Conservation (phyloP, 2,329 filamentous ascomycete species). For the Verticillium dahliae region DNA sequence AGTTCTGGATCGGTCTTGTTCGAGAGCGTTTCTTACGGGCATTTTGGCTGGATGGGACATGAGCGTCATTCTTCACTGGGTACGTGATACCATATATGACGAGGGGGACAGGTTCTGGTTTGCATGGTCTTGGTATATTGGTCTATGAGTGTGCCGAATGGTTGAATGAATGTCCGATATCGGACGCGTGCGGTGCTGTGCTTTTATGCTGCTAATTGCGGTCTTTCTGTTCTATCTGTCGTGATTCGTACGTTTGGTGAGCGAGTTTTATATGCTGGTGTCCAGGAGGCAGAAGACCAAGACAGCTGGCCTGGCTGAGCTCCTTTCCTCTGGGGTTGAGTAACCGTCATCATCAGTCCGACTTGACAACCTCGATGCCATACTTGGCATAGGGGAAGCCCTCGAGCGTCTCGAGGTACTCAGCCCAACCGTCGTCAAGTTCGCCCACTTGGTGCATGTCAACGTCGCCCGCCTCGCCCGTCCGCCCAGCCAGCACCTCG, state of each 20-base stretch:
- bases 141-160: background rate
- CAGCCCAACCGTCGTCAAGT: constrained; percentile 54
- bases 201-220: background rate
- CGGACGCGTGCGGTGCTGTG: background rate
- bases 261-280: too few species aligned
- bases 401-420: constrained; percentile 43
- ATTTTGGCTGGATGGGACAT: background rate
- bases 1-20: background rate
- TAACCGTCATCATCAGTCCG: constrained; percentile 17
- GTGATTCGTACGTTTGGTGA: too few species aligned
- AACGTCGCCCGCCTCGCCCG: constrained; percentile 56
- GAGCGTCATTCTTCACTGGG: background rate
- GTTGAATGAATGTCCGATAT: background rate
- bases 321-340: too few species aligned
- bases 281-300: too few species aligned
- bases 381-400: constrained; percentile 54
- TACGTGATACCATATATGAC: background rate
- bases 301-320: too few species aligned
- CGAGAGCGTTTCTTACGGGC: background rate
- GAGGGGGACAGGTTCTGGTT: background rate
- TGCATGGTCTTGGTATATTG: background rate
- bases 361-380: constrained; percentile 42
- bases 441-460: constrained; percentile 52
- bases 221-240: too few species aligned
- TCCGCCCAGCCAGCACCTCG: constrained; percentile 76